A percentile compares a stretch with the other conserved stretches of the same genome.
These are phyloP conservation scores for Elongisporangium prolatum DNA, from an alignment of 352 stramenopile species.

Conservation along the genomic window DNA sequence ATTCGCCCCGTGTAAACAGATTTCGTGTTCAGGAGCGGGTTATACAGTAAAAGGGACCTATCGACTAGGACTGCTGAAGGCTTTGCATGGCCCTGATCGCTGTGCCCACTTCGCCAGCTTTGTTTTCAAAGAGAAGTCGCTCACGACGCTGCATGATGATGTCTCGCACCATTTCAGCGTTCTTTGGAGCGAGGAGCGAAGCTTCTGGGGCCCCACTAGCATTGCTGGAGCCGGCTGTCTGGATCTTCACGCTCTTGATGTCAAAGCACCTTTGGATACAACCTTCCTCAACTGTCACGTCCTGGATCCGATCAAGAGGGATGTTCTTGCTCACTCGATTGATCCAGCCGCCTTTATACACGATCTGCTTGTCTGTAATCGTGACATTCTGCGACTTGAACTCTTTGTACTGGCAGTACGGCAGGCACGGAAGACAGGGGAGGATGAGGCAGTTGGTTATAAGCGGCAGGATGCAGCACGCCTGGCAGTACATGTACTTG, in stretches of 20 bases:
- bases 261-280: conserved; percentile 23
- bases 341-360: conserved; percentile 35
- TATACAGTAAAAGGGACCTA: no score
- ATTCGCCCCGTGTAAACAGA: no score
- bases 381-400: conserved; percentile 30
- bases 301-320: conserved; percentile 39
- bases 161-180: conserved; percentile 30
- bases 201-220: conserved; percentile 15
- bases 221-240: conserved; percentile 22
- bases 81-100: background rate
- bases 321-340: conserved; percentile 37
- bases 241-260: conserved; percentile 7
- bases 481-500: conserved; percentile 11
- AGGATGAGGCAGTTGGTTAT: conserved; percentile 6
- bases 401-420: conserved; percentile 17
- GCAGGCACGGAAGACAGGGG: conserved; percentile 9
- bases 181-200: conserved; percentile 22
- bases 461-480: conserved; percentile 5
- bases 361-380: conserved; percentile 28
- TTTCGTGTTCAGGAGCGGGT: no score
- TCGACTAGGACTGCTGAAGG: background rate
- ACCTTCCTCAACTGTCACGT: conserved; percentile 20
- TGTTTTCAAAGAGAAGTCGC: conserved; percentile 22
- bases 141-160: conserved; percentile 41
- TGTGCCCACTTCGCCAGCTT: background rate